These are phyloP conservation scores for Cucumis cinereus DNA, from an alignment of 306 rosid species.

Conservation along the genomic window DNA sequence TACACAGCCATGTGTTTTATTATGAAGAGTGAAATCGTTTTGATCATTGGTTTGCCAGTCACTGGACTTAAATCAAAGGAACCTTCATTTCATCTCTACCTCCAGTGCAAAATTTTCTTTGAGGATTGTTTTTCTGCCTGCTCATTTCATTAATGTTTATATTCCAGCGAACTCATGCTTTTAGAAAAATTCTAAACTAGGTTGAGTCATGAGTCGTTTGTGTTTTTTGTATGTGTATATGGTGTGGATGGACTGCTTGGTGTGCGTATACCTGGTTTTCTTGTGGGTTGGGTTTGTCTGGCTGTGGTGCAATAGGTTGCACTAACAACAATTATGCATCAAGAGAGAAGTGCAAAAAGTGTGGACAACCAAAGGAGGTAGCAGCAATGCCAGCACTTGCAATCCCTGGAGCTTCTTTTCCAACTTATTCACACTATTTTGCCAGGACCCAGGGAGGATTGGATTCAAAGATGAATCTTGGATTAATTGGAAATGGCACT, in stretches of 20 bases:
- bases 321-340: conserved; percentile 99
- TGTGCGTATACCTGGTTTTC: conserved; percentile 62
- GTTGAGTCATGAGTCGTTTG: conserved; percentile 53
- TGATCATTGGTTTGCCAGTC: not conserved
- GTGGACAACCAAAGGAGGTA: conserved; percentile 89
- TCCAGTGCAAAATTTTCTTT: not conserved
- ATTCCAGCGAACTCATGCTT: conserved; percentile 20
- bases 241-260: conserved; percentile 78
- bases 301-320: conserved; percentile 96
- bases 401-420: conserved; percentile 69
- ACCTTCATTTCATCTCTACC: not conserved
- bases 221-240: conserved; percentile 76
- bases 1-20: not conserved
- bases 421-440: conserved; percentile 52
- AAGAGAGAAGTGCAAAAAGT: conserved; percentile 97
- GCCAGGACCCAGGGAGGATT: conserved; percentile 60
- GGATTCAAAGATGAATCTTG: conserved; percentile 48
- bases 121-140: not conserved
- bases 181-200: conserved; percentile 45
- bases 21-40: not conserved
- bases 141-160: conserved; percentile 8
- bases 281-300: conserved; percentile 66
- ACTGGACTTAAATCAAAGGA: not conserved
- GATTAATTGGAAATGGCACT: conserved; percentile 51
- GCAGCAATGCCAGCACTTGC: conserved; percentile 89